Evolutionary conservation across 495 filamentous ascomycete genomes (phyloP), one percentile per base, ranked within the genome.

Genomic region (Podospora fimiseda): DNA sequence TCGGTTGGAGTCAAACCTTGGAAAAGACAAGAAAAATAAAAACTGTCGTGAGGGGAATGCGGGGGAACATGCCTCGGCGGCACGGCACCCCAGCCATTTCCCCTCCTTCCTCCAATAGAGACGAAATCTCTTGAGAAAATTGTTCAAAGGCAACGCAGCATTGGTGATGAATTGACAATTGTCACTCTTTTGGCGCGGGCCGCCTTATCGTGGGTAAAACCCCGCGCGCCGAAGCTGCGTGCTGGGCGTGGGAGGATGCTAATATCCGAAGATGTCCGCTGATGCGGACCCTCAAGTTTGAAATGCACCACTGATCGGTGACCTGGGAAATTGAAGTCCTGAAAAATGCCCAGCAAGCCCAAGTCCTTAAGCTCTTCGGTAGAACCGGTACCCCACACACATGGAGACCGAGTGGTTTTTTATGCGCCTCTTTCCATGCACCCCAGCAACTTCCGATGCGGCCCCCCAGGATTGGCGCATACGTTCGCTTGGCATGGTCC

Each of bases 251-350:
- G 15, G 24, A 47, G 1, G 13, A 9, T 36, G 22, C 22, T 47
- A 47, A 47, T 47, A 24, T 47, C 44, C 44, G 44, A 47, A 47
- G 20, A 47, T 47, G 44, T 47, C 44, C 44, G 44, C 44, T 30
- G 1, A 23, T 11, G 44, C 44, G 44, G 44, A 11, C 27, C 27
- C 27, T 33, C 27, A 11, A 47, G 44, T 22, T 23, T 22, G 39
- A 18, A 14, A 41, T 14, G 39, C 16, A 14, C 13, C 39, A n/a
- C 39, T n/a, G 39, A 18, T 41, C 39, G 39, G 39, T 41, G 13
- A 9, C 23, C n/a, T 21, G 23, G 44, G 19, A 44, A 47, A 11
- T 27, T 47, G n/a, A 13, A 8, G 13, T 24, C n/a, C 19, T 15
- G 44, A 41, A 41, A 37, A 41, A 18, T n/a, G 39, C 39, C 39